phyloP scores from a whole-genome alignment of 177 flowering plant species.

The Telopea speciosissima region DNA sequence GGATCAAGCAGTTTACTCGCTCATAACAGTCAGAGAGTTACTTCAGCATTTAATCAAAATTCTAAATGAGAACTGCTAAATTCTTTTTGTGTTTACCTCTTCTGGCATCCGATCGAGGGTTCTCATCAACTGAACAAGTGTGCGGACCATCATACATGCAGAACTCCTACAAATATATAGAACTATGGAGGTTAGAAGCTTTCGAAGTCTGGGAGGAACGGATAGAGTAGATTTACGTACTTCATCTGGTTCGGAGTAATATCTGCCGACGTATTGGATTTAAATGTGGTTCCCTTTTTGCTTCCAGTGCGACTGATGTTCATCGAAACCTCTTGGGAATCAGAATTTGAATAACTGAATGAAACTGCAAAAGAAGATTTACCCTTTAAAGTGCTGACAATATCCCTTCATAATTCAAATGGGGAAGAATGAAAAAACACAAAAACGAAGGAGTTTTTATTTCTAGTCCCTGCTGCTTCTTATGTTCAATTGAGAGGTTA shows the following conservation, averaged over 20 bases:
- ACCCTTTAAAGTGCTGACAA: not conserved
- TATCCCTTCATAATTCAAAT: not conserved
- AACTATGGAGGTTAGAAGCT: no score
- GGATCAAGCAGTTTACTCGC: not conserved
- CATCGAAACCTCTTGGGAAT: constrained; percentile 75
- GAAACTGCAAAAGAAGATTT: constrained; percentile 61
- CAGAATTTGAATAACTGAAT: constrained; percentile 71
- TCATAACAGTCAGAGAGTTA: not conserved
- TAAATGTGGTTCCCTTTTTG: constrained; percentile 75
- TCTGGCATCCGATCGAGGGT: constrained; percentile 93
- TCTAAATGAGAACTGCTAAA: not conserved
- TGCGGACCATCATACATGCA: constrained; percentile 95
- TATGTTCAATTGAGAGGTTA: no score
- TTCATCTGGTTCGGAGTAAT: constrained; percentile 90
- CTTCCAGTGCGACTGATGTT: constrained; percentile 70
- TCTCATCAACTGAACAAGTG: constrained; percentile 89
- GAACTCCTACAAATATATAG: constrained; percentile 68
- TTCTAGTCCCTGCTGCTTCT: no score
- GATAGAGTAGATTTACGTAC: constrained; percentile 20
- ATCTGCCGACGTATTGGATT: constrained; percentile 47
- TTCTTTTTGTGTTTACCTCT: constrained; percentile 41
- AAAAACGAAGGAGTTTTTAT: no score
- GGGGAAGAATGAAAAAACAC: no score
- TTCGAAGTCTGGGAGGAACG: not conserved
- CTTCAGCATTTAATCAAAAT: not conserved